These are phyloP conservation scores for Heliocybe sulcata DNA, from an alignment of 1,284 basidiomycete species.

Conservation along the genomic window DNA sequence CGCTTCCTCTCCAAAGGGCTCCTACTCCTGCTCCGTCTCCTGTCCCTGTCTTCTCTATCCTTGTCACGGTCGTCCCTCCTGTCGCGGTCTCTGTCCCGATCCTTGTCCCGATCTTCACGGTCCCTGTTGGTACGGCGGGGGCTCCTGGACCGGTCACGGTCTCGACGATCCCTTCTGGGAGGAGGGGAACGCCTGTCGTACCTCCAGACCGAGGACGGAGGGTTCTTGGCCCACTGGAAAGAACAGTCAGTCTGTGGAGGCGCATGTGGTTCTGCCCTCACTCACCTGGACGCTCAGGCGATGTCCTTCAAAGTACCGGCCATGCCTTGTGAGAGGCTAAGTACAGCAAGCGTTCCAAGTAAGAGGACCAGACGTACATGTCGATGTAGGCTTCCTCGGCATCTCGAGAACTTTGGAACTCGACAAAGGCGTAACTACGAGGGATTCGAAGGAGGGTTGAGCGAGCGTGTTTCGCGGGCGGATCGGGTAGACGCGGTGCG, in stretches of 20 bases:
- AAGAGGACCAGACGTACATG: slow-evolving; percentile 50
- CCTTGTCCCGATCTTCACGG: slow-evolving; percentile 15
- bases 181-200: slow-evolving; percentile 58
- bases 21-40: neutral
- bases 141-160: slow-evolving; percentile 24
- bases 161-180: slow-evolving; percentile 26
- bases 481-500: slow-evolving; percentile 10
- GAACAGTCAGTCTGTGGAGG: neutral
- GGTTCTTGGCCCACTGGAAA: slow-evolving; percentile 83
- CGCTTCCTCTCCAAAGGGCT: neutral
- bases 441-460: slow-evolving; percentile 49
- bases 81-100: slow-evolving; percentile 20
- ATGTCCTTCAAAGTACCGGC: slow-evolving; percentile 74
- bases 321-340: slow-evolving; percentile 55
- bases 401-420: slow-evolving; percentile 78
- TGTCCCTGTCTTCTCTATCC: slow-evolving; percentile 14
- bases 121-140: slow-evolving; percentile 14
- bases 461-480: slow-evolving; percentile 39
- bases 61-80: slow-evolving; percentile 13
- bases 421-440: slow-evolving; percentile 87
- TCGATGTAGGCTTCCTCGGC: slow-evolving; percentile 89
- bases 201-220: slow-evolving; percentile 83
- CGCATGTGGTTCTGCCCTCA: slow-evolving; percentile 11
- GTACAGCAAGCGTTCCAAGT: neutral
- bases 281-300: slow-evolving; percentile 74